Evolutionary conservation across 208 protist genomes (phyloP).

Genomic region (Polymyxa betae): DNA sequence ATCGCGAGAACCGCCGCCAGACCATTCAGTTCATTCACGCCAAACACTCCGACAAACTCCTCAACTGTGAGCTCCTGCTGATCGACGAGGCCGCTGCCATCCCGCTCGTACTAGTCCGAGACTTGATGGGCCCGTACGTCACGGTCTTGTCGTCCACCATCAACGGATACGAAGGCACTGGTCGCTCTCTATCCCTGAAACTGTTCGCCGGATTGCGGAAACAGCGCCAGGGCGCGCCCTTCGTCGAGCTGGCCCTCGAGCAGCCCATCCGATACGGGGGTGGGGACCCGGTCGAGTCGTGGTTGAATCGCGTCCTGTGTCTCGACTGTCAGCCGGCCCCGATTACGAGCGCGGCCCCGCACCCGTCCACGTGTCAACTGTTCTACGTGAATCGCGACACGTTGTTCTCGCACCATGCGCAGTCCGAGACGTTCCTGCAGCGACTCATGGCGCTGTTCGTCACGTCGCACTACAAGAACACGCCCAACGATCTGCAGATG

Average conservation of each 20-base stretch:
- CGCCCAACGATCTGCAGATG: conserved; percentile 99
- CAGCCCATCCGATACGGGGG: conserved; percentile 96
- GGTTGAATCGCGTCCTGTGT: conserved; percentile 85
- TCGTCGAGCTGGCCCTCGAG: conserved; percentile 84
- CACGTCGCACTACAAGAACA: conserved; percentile 94
- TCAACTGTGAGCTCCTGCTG: conserved; percentile 79
- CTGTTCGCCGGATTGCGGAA: conserved; percentile 93
- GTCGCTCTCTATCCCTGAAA: conserved; percentile 98
- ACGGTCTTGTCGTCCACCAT: conserved; percentile 98
- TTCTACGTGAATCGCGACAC: conserved; percentile 96
- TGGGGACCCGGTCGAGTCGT: conserved; percentile 88
- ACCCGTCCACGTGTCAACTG: conserved; percentile 93
- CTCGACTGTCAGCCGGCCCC: not conserved
- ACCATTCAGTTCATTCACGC: conserved; percentile 96
- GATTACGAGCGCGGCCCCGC: conserved; percentile 72
- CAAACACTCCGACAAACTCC: conserved; percentile 59
- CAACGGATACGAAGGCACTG: conserved; percentile 98
- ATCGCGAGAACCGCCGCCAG: conserved; percentile 90
- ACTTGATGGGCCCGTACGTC: conserved; percentile 95
- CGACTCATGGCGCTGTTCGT: conserved; percentile 58
- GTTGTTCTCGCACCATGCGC: conserved; percentile 97
- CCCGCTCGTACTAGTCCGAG: conserved; percentile 93
- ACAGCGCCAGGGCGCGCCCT: not conserved
- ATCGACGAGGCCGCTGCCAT: conserved; percentile 99
- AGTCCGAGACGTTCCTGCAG: conserved; percentile 69